Percentiles rank a stretch among this genome's conserved stretches.
Conservation (phyloP, 2,329 filamentous ascomycete genomes). For the Rutstroemia sp. region DNA sequence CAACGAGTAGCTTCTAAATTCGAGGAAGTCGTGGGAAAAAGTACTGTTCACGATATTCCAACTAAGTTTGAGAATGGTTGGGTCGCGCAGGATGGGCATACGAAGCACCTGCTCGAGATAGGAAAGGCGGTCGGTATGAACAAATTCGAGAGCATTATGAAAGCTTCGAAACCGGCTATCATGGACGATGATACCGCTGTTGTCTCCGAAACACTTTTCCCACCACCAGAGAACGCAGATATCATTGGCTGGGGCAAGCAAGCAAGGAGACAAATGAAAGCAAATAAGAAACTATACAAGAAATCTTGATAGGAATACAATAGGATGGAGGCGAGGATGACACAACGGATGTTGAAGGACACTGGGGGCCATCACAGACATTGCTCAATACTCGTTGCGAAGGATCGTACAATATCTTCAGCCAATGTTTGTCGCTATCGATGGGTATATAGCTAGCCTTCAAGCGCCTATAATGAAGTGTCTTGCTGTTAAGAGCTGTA, state of each 20-base stretch:
- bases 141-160: conserved; percentile 5
- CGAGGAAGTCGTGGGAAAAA: neutral
- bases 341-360: neutral
- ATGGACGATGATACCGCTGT: neutral
- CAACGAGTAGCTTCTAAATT: neutral
- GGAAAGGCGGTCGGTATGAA: conserved; percentile 1
- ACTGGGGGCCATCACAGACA: neutral
- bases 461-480: too few relatives aligned
- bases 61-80: neutral
- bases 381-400: neutral
- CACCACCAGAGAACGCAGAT: neutral
- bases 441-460: neutral
- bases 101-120: neutral
- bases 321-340: neutral
- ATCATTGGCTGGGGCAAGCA: conserved; percentile 3
- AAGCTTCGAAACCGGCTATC: neutral
- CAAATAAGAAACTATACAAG: conserved; percentile 1
- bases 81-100: neutral
- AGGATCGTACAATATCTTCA: too few relatives aligned
- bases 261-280: conserved; percentile 4
- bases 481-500: too few relatives aligned
- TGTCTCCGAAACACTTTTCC: neutral
- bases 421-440: neutral
- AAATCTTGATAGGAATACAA: neutral
- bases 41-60: neutral